Base-by-base conservation (phyloP, 2,329 filamentous ascomycete genomes). In the Aureobasidium sp. region DNA sequence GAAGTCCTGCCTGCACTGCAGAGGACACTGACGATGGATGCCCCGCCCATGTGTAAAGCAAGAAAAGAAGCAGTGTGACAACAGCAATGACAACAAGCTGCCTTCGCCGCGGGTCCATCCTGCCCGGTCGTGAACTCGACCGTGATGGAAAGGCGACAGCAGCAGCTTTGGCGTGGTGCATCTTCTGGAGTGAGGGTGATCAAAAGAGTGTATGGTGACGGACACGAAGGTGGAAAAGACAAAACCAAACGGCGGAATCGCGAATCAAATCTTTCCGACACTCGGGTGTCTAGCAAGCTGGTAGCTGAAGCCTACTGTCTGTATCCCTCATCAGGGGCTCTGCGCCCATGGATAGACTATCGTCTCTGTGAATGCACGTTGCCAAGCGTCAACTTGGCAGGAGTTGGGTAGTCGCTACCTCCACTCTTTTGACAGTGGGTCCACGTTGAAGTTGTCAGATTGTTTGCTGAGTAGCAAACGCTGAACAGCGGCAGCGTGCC, bases 311-410 rank as follows among this genome's bases (percentile, higher is more conserved):
- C 50, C 17, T 54, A 42, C 50, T 37, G 37, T 54, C 50, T 29
- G 5, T 31, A n/a, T 33, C n/a, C 14, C n/a, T 29, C 50, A 54
- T 53, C 49, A 45, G 53, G 53, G 53, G 24, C n/a, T 19, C 22
- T 44, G 17, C 52, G 39, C 52, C 39, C 24, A 12, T 33, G 17
- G 15, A 42, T 45, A 8, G 17, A 57, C 35, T 57, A 57, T 57
- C 53, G 39, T 57, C 29, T 12, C 15, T 45, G 24, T 14, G 39
- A 35, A 57, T 33, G 53, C 53, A 57, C 53, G 53, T 57, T 57
- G 53, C 53, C 53, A 57, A 57, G 53, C 27, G 27, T 22, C 17
- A 44, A 45, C 53, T 57, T 57, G 53, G 53, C 53, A 57, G 53
- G 53, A 57, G 53, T 44, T 44, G 29, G 24, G 53, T 24, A 14